phyloP scores from a whole-genome alignment of 805 yeast genomes.

The Myxozyma vanderwaltii region DNA sequence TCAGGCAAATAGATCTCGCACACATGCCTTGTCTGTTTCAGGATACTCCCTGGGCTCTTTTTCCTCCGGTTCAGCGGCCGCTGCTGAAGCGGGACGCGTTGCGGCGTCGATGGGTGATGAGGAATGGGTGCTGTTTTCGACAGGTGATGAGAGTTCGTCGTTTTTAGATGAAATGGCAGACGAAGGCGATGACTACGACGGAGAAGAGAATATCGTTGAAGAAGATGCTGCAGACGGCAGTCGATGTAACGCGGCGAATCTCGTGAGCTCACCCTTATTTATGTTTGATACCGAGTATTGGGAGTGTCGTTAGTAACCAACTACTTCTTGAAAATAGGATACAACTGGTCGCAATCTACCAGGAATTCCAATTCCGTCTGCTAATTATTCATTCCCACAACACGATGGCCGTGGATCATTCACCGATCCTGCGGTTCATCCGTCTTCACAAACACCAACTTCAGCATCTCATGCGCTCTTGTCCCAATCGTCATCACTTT shows the following conservation, averaged over 20 bases:
- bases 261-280: too few species aligned
- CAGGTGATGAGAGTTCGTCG: constrained; percentile 33
- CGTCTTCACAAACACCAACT: constrained; percentile 7
- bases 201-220: constrained; percentile 12
- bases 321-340: neutral
- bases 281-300: too few species aligned
- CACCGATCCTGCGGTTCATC: constrained; percentile 13
- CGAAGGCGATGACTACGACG: constrained; percentile 26
- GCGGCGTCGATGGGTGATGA: constrained; percentile 20
- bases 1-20: neutral
- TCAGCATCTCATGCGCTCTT: constrained; percentile 3
- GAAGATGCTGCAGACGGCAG: neutral
- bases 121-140: constrained; percentile 48
- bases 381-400: constrained; percentile 20
- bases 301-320: too few species aligned
- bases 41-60: neutral
- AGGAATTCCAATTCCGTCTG: constrained; percentile 12
- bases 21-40: neutral
- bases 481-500: constrained; percentile 15
- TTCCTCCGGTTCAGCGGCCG: neutral
- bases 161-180: constrained; percentile 17
- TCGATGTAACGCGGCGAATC: too few species aligned
- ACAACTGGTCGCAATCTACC: neutral
- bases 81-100: neutral
- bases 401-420: constrained; percentile 35